These are phyloP conservation scores for Saprolegnia diclina DNA, from an alignment of 352 stramenopile genomes.

Conservation along the genomic window DNA sequence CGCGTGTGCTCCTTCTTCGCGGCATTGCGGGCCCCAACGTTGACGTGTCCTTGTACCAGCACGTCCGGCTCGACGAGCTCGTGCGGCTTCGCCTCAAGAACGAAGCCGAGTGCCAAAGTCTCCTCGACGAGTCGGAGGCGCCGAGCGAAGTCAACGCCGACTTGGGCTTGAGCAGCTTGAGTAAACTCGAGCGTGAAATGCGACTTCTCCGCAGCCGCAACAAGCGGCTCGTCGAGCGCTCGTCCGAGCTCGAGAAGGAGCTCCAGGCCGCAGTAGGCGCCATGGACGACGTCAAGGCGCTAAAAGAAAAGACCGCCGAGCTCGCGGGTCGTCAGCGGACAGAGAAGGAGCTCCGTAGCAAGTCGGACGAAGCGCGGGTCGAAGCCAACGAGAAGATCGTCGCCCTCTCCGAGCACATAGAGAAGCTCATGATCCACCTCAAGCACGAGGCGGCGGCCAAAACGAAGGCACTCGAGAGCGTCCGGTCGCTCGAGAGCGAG, in stretches of 20 bases:
- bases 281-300: constrained; percentile 51
- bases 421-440: constrained; percentile 95
- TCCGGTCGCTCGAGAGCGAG: constrained; percentile 78
- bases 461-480: constrained; percentile 68
- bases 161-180: constrained; percentile 42
- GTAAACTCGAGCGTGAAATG: constrained; percentile 64
- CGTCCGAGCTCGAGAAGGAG: constrained; percentile 48
- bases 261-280: constrained; percentile 40
- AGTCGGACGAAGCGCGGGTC: constrained; percentile 55
- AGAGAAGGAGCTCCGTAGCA: constrained; percentile 82
- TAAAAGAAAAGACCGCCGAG: constrained; percentile 76
- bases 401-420: constrained; percentile 91
- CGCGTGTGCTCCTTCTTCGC: constrained; percentile 44
- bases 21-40: constrained; percentile 46
- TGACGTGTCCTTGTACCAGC: constrained; percentile 56
- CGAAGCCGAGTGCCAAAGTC: constrained; percentile 47
- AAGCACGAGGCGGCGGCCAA: constrained; percentile 95
- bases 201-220: constrained; percentile 61
- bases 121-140: constrained; percentile 32
- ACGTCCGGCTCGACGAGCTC: constrained; percentile 64
- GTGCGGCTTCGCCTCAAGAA: constrained; percentile 63
- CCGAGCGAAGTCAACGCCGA: background rate
- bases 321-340: constrained; percentile 68
- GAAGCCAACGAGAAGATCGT: constrained; percentile 82
- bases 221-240: constrained; percentile 54